phyloP scores from a whole-genome alignment of 1,284 basidiomycete species.

The Thecaphora frezii region DNA sequence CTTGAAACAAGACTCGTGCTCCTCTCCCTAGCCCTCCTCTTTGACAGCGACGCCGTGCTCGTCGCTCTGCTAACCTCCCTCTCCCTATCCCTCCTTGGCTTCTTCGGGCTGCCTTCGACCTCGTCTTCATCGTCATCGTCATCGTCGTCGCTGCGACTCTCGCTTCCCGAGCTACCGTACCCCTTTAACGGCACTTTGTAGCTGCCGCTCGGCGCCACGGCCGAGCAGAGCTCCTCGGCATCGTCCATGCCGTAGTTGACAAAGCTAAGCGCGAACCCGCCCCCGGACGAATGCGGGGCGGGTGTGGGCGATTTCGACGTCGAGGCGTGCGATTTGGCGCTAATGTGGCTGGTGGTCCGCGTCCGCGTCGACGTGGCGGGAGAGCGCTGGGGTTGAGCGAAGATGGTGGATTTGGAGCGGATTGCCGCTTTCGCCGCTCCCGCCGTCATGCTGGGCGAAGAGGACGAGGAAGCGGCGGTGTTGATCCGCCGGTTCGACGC shows the following conservation, averaged over 20 bases:
- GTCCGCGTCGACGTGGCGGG: conserved; percentile 6
- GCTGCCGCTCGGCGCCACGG: conserved; percentile 51
- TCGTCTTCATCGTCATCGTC: conserved; percentile 14
- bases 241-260: conserved; percentile 58
- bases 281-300: neutral
- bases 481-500: conserved; percentile 35
- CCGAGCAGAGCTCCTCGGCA: conserved; percentile 55
- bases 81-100: neutral
- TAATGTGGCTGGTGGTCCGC: conserved; percentile 19
- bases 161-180: conserved; percentile 12
- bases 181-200: conserved; percentile 53
- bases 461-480: conserved; percentile 5
- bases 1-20: too few relatives aligned
- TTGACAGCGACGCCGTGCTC: too few relatives aligned
- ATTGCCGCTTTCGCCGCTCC: neutral
- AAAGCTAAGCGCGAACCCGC: conserved; percentile 31
- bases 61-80: too few relatives aligned
- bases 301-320: conserved; percentile 27
- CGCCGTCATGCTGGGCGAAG: conserved; percentile 8
- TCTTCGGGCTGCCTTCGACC: neutral
- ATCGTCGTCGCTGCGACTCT: conserved; percentile 10
- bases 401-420: too few relatives aligned
- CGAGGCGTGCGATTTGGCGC: conserved; percentile 2
- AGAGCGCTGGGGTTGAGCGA: too few relatives aligned
- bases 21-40: too few relatives aligned